Evolutionary conservation across 1,284 basidiomycete species (phyloP), one percentile per base, ranked within the genome.

Genomic region (Sparassis latifolia): DNA sequence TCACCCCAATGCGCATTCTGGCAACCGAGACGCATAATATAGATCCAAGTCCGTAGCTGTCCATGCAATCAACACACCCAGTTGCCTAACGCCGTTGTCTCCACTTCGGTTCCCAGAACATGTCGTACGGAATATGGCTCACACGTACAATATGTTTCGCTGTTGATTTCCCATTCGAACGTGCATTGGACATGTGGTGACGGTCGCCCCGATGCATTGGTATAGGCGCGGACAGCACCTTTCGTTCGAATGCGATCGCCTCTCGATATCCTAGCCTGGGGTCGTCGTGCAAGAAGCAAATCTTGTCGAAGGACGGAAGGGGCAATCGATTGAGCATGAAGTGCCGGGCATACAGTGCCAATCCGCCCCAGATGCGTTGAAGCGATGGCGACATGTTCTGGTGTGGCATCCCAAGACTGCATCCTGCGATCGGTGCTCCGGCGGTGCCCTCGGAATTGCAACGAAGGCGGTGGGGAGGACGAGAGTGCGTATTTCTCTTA

Each of bases 241-340:
- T 12, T 31, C 4, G 40, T 27, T 32, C 33, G 37, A 51, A 51
- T 6, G 41, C 50, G 37, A 51, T 4, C 7, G 50, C 42, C 31
- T 47, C 45, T 10, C 45, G 40, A 28, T 44, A 27, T 5, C 45
- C 41, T 9, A 31, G 30, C 10, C 48, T 32, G 0, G 33, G 33
- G 20, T 51, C 30, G 20, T 51, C 40, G 33, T 51, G 42, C 28
- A 51, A 37, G 42, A 51, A 48, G 5, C 45, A 45, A 5, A 51
- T 33, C 33, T 51, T 41, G 4, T 35, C 38, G n/a, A 51, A 33
- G 35, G 10, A 27, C 10, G 42, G 30, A 5, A 28, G 37, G 32
- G n/a, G 45, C 2, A 47, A 30, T 20, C 47, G 37, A 9, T 42
- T 42, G 45, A 46, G 39, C 42, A 51, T 42, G 33, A 51, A 47